Conservation (phyloP, 2,329 filamentous ascomycete species). For the Verticillium nonalfalfae region DNA sequence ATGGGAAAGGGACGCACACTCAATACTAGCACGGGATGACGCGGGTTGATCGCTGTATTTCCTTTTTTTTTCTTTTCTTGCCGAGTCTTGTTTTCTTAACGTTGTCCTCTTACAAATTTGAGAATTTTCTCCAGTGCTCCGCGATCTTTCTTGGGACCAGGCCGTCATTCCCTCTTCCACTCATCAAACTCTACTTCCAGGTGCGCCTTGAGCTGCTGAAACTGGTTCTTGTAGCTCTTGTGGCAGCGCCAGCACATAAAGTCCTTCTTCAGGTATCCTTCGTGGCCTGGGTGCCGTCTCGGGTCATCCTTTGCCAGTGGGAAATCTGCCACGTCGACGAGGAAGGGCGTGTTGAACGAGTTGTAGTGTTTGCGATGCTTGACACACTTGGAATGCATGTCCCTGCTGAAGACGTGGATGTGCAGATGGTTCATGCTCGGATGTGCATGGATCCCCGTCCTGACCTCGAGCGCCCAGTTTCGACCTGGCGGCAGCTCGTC, state of each 20-base stretch:
- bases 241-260: constrained; percentile 84
- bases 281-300: constrained; percentile 48
- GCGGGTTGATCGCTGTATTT: too few relatives aligned
- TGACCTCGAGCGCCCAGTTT: constrained; percentile 71
- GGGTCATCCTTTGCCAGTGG: constrained; percentile 63
- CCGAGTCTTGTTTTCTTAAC: background rate
- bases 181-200: constrained; percentile 65
- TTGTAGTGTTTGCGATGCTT: constrained; percentile 87
- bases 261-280: constrained; percentile 56
- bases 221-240: constrained; percentile 65
- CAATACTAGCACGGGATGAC: too few relatives aligned
- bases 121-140: background rate
- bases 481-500: constrained; percentile 59
- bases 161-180: constrained; percentile 60
- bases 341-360: constrained; percentile 80
- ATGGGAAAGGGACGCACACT: background rate
- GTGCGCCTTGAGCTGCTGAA: constrained; percentile 70
- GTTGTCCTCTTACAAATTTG: background rate
- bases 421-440: constrained; percentile 93
- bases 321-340: constrained; percentile 73
- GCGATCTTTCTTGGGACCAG: background rate
- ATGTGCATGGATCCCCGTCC: constrained; percentile 74
- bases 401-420: constrained; percentile 77
- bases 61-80: too few relatives aligned
- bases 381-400: constrained; percentile 66